Evolutionary conservation across 179 eudicot species (phyloP), one percentile per base, ranked within the genome.

Genomic region (Dionaea muscipula): DNA sequence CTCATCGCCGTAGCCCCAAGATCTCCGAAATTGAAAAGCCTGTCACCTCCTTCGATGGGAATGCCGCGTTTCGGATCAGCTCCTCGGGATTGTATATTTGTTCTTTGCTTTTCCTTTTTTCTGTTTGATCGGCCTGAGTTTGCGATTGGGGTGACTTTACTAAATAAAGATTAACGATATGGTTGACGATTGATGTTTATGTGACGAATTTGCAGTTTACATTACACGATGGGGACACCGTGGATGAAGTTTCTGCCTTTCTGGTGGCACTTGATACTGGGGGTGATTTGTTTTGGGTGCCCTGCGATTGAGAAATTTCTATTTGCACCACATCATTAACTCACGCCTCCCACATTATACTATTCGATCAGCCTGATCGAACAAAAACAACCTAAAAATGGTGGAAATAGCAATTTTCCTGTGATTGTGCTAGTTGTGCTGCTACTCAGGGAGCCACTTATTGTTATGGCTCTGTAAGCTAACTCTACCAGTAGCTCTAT

Each of bases 191-290:
- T 9, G 21, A 6, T 48, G 57, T 51, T 4, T 31, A 11, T 31
- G 35, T 31, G 31, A 40, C 45, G 28, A 10, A 23, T 57, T 15
- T 53, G 61, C 78, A 88, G 96, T 68, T 81, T 88, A 77, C 87
- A 85, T 61, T 85, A 88, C 53, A 67, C 85, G 36, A 54, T 88
- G 63, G 96, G 96, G 22, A 80, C 84, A 28, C 96, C 96, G 0
- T 70, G 78, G 46, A 45, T 59, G 63, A 72, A 66, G 73, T 88
- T 82, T 71, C 60, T 85, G 51, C 94, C 85, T 88, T 82, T 71
- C 60, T 85, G 51, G 96, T 88, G 72, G 94, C 96, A 22, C 78
- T 87, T 49, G 96, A 87, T 64, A 87, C 96, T 0, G 94, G 96
- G 28, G 85, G 96, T 62, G 82, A 85, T 75, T 64, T 87, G 49